These are phyloP conservation scores for Spathaspora sp. DNA, from an alignment of 805 yeast species.

Conservation along the genomic window DNA sequence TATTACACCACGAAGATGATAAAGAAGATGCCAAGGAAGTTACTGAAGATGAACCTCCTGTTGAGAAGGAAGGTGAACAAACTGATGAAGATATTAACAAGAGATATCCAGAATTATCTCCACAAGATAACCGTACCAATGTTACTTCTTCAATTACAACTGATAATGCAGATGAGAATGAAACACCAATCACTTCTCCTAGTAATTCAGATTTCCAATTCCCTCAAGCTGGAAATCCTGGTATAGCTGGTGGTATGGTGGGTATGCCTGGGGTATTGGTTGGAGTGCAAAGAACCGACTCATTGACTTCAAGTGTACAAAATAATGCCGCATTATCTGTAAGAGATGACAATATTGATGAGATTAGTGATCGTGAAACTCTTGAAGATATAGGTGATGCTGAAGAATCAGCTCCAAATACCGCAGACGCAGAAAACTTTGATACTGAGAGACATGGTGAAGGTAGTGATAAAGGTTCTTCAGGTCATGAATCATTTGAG, in stretches of 20 bases:
- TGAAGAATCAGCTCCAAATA: constrained; percentile 19
- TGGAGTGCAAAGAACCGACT: constrained; percentile 62
- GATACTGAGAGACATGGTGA: constrained; percentile 12
- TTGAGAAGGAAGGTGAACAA: constrained; percentile 2
- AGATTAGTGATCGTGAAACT: constrained; percentile 41
- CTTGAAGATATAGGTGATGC: constrained; percentile 20
- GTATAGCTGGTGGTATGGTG: constrained; percentile 36
- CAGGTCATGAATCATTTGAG: constrained; percentile 52
- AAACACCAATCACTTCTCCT: constrained; percentile 49
- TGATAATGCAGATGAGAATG: constrained; percentile 25
- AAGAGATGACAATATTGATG: constrained; percentile 61
- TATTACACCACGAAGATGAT: neutral
- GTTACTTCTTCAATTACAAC: constrained; percentile 35
- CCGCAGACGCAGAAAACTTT: constrained; percentile 16
- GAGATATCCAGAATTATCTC: constrained; percentile 33
- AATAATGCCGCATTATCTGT: constrained; percentile 91
- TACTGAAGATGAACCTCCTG: constrained; percentile 12
- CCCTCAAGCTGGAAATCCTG: constrained; percentile 28
- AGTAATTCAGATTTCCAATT: constrained; percentile 46
- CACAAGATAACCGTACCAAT: constrained; percentile 15
- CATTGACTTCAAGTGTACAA: constrained; percentile 85
- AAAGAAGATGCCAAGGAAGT: constrained; percentile 8
- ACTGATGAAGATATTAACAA: constrained; percentile 13
- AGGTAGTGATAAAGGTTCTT: constrained; percentile 36
- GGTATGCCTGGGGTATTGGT: constrained; percentile 44